Evolutionary conservation across 352 stramenopile genomes (phyloP).

Genomic region (Globisporangium solare): DNA sequence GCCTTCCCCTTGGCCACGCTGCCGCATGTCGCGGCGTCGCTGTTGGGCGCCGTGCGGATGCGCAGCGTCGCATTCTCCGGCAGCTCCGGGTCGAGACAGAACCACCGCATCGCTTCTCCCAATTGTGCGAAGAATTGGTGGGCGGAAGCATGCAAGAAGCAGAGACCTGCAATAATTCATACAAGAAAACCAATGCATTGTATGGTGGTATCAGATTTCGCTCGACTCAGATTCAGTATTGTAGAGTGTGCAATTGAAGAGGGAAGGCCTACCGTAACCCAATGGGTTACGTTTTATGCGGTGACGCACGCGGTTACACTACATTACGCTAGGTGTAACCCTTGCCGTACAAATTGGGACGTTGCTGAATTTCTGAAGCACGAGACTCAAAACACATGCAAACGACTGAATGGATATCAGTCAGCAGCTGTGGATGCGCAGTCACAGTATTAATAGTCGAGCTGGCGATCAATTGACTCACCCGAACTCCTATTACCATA

Average conservation of each 20-base stretch:
- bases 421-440: too few relatives aligned
- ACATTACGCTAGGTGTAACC: too few relatives aligned
- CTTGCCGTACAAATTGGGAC: too few relatives aligned
- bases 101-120: slow-evolving; percentile 54
- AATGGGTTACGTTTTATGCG: neutral
- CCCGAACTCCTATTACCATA: too few relatives aligned
- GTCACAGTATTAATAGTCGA: too few relatives aligned
- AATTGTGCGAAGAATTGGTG: neutral
- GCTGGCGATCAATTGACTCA: too few relatives aligned
- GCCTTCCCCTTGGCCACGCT: slow-evolving; percentile 49
- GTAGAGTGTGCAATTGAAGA: neutral
- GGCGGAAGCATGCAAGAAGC: neutral
- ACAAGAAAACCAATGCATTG: too few relatives aligned
- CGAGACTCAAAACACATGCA: too few relatives aligned
- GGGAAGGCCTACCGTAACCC: too few relatives aligned
- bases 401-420: too few relatives aligned
- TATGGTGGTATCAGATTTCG: neutral
- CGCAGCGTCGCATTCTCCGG: slow-evolving; percentile 56
- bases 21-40: slow-evolving; percentile 27
- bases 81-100: slow-evolving; percentile 53
- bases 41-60: slow-evolving; percentile 50
- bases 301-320: neutral
- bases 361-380: too few relatives aligned
- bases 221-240: neutral
- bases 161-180: neutral